Base-by-base conservation (phyloP, 495 filamentous ascomycete species). In the Aspergillus funiculosus region DNA sequence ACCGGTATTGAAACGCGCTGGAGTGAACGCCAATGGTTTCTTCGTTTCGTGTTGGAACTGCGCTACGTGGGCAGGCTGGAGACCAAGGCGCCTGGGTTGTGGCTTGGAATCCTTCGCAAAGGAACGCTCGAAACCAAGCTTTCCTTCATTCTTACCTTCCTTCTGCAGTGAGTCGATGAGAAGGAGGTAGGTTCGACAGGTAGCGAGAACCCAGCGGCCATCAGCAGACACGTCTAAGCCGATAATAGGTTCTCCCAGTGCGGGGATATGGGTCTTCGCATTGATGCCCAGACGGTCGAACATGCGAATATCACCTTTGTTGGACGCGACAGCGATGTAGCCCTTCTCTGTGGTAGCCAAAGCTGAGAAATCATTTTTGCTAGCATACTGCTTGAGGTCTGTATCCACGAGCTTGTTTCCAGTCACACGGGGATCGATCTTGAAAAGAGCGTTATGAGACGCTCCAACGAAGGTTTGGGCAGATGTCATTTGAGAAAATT, bases 21-120 rank as follows among this genome's bases (percentile, higher is more conserved):
- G 77, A 0, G 92, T 97, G 67, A 98, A 98, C 15, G 82, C 76
- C 11, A 98, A 72, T 1, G 87, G 83, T 39, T 79, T 75, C 50
- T 87, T 86, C 8, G 92, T 96, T 68, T 97, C 92, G 65, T 94
- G 82, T 61, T 91, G 86, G 73, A 97, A 95, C 61, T 98, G 92
- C 0, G 92, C 92, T 25, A 98, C 86, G 60, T 98, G 92, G 19
- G 79, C 76, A 0, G 92, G 94, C 35, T 82, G 86, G 13, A 98
- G 70, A 22, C 82, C 88, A 9, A 98, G 80, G 52, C 92, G 89
- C 20, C 89, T 84, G 31, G 92, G 92, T 54, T 94, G 88, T 2
- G 92, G 92, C 64, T 98, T 98, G 2, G 78, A 74, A 56, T 96
- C 89, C 55, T 94, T 94, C 3, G 81, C 84, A 52, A 98, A 98